phyloP scores from a whole-genome alignment of 345 rosid species.

The Eucalyptus albens region DNA sequence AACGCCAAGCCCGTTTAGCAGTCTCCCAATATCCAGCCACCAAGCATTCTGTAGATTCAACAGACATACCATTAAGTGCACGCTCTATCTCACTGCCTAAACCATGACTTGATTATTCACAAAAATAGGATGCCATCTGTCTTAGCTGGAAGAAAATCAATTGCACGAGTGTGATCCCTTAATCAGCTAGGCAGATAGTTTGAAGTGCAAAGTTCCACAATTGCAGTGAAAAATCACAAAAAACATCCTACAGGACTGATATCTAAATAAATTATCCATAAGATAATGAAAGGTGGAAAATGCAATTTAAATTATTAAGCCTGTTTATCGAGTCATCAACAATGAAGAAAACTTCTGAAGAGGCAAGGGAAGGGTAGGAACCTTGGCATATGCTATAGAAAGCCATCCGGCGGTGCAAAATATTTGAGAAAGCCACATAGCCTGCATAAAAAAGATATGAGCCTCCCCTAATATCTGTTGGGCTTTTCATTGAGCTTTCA shows the following conservation, averaged over 20 bases:
- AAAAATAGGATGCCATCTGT: not conserved
- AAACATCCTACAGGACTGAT: not conserved
- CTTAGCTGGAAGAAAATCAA: not conserved
- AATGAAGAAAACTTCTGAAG: not conserved
- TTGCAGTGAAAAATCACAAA: not conserved
- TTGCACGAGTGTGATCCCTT: not conserved
- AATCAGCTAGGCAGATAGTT: not conserved
- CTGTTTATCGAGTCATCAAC: not conserved
- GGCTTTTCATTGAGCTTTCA: not conserved
- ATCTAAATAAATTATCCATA: not conserved
- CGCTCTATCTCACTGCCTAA: not conserved
- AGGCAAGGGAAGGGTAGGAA: not conserved
- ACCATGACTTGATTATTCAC: not conserved
- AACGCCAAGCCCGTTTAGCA: slow-evolving; percentile 11
- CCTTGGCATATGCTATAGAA: slow-evolving; percentile 29
- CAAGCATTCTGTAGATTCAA: slow-evolving; percentile 3
- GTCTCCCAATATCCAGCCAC: slow-evolving; percentile 24
- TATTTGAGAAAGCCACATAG: slow-evolving; percentile 40
- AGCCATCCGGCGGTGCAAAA: slow-evolving; percentile 43
- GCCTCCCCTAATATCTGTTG: not conserved
- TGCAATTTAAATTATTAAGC: no score
- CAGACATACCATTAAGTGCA: not conserved
- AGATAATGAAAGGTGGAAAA: no score
- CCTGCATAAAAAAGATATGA: slow-evolving; percentile 5
- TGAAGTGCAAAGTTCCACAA: not conserved